Percentiles rank a stretch among this genome's conserved stretches.
These are phyloP conservation scores for Trapa incisa DNA, from an alignment of 345 rosid species.

Conservation along the genomic window DNA sequence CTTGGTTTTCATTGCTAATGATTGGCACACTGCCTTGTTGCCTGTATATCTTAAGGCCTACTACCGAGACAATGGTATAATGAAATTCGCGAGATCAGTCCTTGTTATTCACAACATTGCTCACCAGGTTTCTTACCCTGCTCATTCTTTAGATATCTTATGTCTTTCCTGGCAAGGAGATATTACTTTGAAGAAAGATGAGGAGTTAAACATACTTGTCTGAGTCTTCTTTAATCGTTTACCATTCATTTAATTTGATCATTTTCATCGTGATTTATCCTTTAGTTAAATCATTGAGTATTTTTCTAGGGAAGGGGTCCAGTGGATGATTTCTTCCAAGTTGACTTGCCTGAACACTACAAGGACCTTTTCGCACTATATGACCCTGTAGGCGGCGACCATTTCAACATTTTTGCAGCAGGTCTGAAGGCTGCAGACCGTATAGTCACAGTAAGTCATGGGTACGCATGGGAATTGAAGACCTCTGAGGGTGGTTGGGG, in stretches of 20 bases:
- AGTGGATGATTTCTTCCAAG: slow-evolving; percentile 47
- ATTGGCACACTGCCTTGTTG: slow-evolving; percentile 95
- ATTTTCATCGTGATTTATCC: background rate
- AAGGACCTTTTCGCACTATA: slow-evolving; percentile 57
- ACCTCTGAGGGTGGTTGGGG: slow-evolving; percentile 99
- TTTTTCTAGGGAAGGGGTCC: slow-evolving; percentile 83
- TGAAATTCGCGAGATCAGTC: slow-evolving; percentile 68
- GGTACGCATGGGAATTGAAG: slow-evolving; percentile 86
- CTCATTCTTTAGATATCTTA: background rate
- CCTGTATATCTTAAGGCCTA: slow-evolving; percentile 91
- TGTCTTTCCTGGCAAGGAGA: background rate
- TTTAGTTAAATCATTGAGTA: background rate
- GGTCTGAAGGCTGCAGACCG: slow-evolving; percentile 89
- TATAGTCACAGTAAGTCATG: slow-evolving; percentile 85
- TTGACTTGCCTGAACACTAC: slow-evolving; percentile 59
- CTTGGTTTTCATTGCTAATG: slow-evolving; percentile 89
- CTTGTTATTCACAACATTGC: slow-evolving; percentile 92
- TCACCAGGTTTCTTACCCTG: slow-evolving; percentile 55
- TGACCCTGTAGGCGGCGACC: slow-evolving; percentile 93
- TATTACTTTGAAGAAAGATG: background rate
- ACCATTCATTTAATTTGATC: background rate
- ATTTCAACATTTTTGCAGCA: slow-evolving; percentile 80
- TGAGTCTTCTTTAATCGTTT: background rate
- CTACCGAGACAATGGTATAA: slow-evolving; percentile 76
- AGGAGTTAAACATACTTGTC: background rate